These are phyloP conservation scores for Monosporozyma aquatica DNA, from an alignment of 805 yeast genomes.

Conservation along the genomic window DNA sequence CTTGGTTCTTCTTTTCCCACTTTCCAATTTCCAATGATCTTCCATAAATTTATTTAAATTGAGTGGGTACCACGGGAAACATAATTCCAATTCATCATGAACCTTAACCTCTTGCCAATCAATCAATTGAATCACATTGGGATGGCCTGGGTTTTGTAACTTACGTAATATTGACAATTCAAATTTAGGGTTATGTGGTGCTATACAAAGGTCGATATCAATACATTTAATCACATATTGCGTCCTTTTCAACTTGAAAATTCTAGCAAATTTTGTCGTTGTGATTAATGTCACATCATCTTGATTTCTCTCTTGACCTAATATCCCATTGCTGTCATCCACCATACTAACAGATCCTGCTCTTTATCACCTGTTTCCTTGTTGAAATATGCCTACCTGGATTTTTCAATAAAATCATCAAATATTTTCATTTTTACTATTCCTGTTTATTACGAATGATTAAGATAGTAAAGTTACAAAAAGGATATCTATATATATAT, in stretches of 20 bases:
- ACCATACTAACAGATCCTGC: too few species aligned
- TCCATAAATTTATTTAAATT: slow-evolving; percentile 17
- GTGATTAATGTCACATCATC: slow-evolving; percentile 9
- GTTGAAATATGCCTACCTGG: too few species aligned
- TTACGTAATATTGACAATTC: slow-evolving; percentile 19
- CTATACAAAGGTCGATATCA: slow-evolving; percentile 15
- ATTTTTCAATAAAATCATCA: too few species aligned
- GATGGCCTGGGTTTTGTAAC: slow-evolving; percentile 2
- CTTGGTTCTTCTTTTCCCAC: slow-evolving; percentile 1
- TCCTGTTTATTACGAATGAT: too few species aligned
- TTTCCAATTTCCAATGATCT: slow-evolving; percentile 10
- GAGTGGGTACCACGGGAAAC: slow-evolving; percentile 13
- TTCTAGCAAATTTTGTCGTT: slow-evolving; percentile 22
- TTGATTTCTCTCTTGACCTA: not conserved
- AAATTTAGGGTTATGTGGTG: slow-evolving; percentile 24
- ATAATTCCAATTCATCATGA: slow-evolving; percentile 14
- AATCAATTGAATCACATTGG: slow-evolving; percentile 15
- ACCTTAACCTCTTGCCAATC: slow-evolving; percentile 4
- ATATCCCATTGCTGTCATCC: slow-evolving; percentile 3
- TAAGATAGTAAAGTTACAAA: not conserved
- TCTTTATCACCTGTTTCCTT: too few species aligned
- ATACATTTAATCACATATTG: slow-evolving; percentile 18
- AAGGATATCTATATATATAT: not conserved
- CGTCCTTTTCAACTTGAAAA: slow-evolving; percentile 11
- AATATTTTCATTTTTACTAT: too few species aligned